Base-by-base conservation (phyloP, 2,329 filamentous ascomycete genomes). In the Cercospora janseana region DNA sequence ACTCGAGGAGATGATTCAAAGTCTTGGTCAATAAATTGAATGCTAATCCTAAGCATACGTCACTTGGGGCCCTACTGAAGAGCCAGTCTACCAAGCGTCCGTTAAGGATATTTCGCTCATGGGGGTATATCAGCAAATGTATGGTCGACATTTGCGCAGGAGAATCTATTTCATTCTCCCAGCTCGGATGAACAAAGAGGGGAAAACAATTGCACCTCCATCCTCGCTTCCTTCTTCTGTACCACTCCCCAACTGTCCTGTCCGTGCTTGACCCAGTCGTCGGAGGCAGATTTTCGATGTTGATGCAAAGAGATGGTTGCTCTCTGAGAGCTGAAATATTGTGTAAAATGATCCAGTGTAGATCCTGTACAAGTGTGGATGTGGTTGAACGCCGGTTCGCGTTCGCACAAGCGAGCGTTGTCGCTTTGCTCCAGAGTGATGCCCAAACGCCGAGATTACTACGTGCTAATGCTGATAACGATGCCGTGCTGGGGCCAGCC, bases 71-170 rank as follows among this genome's bases (percentile, higher is more conserved):
- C 24, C 28, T 27, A 15, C 15, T 24, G 21, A 27, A 46, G 32
- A n/a, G 28, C 21, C 31, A 46, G 32, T 24, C 44, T 46, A 46
- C 21, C 31, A 32, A 46, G 44, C 44, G 32, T 23, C 10, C 31
- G 29, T 46, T 31, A 38, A 31, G 29, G 26, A 32, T 38, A 32
- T 29, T 46, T 23, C 51, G 32, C 56, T 55, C 54, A 49, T 40
- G 40, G 43, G 55, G 56, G 56, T 59, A 59, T 59, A 59, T 59
- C 56, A 54, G 51, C 55, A 46, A n/a, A 26, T 46, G 42, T 46
- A 27, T 13, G 26, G 26, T 18, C 18, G 46, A 46, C 26, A 18
- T 27, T 27, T 46, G 47, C 47, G 24, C 12, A 31, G 24, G 29
- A 46, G 44, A 46, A 46, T 23, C 29, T 20, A 37, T 45, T 28